A percentile compares a stretch with the other conserved stretches of the same genome.
Conservation (phyloP, 257 asterid genomes). For the Penstemon eatonii region DNA sequence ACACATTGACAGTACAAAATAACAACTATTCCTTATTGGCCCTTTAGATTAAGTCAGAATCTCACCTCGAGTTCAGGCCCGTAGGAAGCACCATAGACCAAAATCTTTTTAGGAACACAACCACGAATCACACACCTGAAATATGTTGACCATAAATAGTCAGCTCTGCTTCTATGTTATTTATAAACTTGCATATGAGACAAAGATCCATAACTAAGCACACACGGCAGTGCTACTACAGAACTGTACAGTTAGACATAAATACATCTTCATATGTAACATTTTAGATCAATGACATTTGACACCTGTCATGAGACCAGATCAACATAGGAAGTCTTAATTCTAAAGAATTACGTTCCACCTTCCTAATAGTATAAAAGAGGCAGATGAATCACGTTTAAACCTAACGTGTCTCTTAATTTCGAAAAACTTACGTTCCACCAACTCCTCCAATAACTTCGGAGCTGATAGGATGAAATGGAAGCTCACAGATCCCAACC, state of each 20-base stretch:
- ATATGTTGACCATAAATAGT: constrained; percentile 23
- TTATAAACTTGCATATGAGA: not conserved
- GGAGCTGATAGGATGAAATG: constrained; percentile 97
- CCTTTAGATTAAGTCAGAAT: constrained; percentile 7
- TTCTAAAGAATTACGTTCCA: not conserved
- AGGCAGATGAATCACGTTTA: constrained; percentile 19
- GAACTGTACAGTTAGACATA: not conserved
- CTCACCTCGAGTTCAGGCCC: constrained; percentile 98
- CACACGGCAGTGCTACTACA: not conserved
- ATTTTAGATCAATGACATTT: not conserved
- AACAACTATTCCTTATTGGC: not conserved
- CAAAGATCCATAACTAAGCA: not conserved
- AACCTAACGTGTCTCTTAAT: constrained; percentile 8
- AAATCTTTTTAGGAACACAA: constrained; percentile 98
- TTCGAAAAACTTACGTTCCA: constrained; percentile 77
- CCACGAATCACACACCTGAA: constrained; percentile 98
- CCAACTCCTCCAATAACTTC: constrained; percentile 95
- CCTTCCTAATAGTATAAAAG: constrained; percentile 6
- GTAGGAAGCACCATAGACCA: constrained; percentile 93
- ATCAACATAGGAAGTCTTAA: not conserved
- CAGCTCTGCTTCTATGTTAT: constrained; percentile 14
- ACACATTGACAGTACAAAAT: not conserved
- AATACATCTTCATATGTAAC: not conserved
- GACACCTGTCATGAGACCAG: not conserved
- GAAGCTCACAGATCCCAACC: constrained; percentile 97